Conservation (phyloP, 306 rosid genomes). For the Purshia tridentata region DNA sequence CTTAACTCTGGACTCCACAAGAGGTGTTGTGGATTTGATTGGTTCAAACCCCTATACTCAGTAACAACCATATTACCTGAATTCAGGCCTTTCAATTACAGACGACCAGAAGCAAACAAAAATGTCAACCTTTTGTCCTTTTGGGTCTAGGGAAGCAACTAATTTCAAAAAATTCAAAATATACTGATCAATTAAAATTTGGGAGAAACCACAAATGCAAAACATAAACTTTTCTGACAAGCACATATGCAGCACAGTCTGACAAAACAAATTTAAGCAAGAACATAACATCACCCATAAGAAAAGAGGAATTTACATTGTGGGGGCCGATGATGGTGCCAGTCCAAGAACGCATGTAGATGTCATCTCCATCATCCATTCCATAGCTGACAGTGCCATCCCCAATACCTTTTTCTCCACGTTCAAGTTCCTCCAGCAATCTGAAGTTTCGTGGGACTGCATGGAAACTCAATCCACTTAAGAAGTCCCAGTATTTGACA, state of each 20-base stretch:
- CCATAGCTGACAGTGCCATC: slow-evolving; percentile 96
- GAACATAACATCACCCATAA: background rate
- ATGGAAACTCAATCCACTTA: slow-evolving; percentile 25
- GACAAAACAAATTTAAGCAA: background rate
- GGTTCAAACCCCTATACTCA: background rate
- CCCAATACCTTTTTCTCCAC: slow-evolving; percentile 93
- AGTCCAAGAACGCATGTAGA: slow-evolving; percentile 74
- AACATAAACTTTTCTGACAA: background rate
- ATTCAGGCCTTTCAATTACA: background rate
- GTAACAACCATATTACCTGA: background rate
- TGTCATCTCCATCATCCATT: slow-evolving; percentile 99
- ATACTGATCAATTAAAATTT: background rate
- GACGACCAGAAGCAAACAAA: background rate
- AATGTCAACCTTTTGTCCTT: background rate
- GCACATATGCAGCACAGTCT: background rate
- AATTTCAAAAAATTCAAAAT: background rate
- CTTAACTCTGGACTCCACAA: background rate
- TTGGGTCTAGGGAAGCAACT: background rate
- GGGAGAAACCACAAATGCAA: background rate
- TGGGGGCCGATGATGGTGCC: slow-evolving; percentile 94
- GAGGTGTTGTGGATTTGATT: background rate
- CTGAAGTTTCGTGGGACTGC: slow-evolving; percentile 99
- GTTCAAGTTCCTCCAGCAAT: slow-evolving; percentile 98
- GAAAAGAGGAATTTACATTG: slow-evolving; percentile 53
- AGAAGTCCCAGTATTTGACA: slow-evolving; percentile 15